Evolutionary conservation across 306 rosid species (phyloP).

Genomic region (Prunus armeniaca): DNA sequence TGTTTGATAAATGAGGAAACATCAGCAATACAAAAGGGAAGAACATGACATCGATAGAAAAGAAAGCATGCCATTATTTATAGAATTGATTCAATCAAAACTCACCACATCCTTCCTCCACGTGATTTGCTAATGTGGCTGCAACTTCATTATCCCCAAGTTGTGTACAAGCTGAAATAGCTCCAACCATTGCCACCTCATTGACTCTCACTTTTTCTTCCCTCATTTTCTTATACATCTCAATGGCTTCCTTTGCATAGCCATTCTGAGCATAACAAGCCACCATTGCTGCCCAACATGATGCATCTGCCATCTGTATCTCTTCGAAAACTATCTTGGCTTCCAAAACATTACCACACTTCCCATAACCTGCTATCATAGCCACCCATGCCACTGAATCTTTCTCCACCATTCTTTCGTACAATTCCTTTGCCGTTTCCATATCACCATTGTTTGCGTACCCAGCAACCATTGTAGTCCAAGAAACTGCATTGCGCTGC

Average conservation of each 20-base stretch:
- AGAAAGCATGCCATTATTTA: neutral
- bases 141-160: slow-evolving; percentile 57
- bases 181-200: slow-evolving; percentile 71
- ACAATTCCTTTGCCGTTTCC: slow-evolving; percentile 56
- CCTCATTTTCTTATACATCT: slow-evolving; percentile 45
- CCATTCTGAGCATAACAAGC: slow-evolving; percentile 79
- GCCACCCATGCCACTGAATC: slow-evolving; percentile 44
- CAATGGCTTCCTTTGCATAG: slow-evolving; percentile 62
- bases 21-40: neutral
- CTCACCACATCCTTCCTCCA: slow-evolving; percentile 48
- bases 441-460: slow-evolving; percentile 59
- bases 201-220: slow-evolving; percentile 31
- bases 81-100: neutral
- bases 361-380: slow-evolving; percentile 78
- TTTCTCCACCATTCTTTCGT: slow-evolving; percentile 49
- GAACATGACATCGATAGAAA: neutral
- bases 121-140: slow-evolving; percentile 32
- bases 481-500: slow-evolving; percentile 44
- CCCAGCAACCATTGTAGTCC: slow-evolving; percentile 78
- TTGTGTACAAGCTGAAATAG: slow-evolving; percentile 75
- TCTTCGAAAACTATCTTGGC: slow-evolving; percentile 50
- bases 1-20: neutral
- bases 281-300: slow-evolving; percentile 68
- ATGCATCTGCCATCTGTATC: slow-evolving; percentile 29
- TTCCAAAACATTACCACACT: slow-evolving; percentile 44